Conservation (phyloP, 257 asterid genomes). For the Leptodermis oblonga region DNA sequence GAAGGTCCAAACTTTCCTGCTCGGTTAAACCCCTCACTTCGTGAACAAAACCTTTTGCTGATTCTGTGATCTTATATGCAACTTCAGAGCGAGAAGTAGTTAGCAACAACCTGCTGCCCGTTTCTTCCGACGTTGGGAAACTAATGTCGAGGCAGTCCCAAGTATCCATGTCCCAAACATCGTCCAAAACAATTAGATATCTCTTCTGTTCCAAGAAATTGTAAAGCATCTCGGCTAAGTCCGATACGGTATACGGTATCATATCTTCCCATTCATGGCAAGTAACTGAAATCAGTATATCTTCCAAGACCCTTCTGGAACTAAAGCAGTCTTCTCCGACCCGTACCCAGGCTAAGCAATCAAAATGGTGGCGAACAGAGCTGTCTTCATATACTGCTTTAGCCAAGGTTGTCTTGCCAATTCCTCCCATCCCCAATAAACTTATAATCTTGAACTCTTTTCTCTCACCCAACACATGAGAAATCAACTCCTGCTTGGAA, state of each 20-base stretch:
- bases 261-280: neutral
- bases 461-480: neutral
- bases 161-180: neutral
- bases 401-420: neutral
- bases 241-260: neutral
- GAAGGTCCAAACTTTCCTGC: neutral
- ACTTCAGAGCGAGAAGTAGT: neutral
- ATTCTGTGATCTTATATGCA: neutral
- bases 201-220: neutral
- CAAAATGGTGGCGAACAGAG: neutral
- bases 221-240: neutral
- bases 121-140: neutral
- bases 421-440: neutral
- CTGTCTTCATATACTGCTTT: neutral
- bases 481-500: neutral
- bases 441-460: neutral
- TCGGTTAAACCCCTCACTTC: neutral
- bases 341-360: neutral
- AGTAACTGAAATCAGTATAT: neutral
- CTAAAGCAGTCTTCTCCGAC: neutral
- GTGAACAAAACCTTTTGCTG: neutral
- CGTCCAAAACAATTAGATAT: slow-evolving; percentile 8
- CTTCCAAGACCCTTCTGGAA: neutral
- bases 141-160: slow-evolving; percentile 11
- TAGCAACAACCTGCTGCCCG: neutral